Conservation (phyloP, 148 eudicot species). For the Mesembryanthemum crystallinum region DNA sequence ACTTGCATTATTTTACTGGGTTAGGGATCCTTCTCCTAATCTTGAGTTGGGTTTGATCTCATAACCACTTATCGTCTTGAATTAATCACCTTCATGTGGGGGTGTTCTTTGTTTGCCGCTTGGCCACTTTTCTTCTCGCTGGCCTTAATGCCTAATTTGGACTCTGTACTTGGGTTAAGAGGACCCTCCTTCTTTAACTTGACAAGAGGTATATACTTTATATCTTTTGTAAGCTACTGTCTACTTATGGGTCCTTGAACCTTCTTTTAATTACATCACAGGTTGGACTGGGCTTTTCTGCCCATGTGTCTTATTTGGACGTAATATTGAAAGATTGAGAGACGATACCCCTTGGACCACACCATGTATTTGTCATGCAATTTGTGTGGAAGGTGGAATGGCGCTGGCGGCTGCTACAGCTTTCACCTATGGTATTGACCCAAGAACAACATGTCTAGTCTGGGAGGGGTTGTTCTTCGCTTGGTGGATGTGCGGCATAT, state of each 20-base stretch:
- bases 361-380: constrained; percentile 80
- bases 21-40: too few relatives aligned
- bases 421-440: constrained; percentile 73
- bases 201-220: neutral
- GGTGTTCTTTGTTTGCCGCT: neutral
- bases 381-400: constrained; percentile 85
- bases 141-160: too few relatives aligned
- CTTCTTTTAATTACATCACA: constrained; percentile 23
- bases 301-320: constrained; percentile 92
- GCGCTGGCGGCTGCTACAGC: constrained; percentile 78
- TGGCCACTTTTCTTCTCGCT: neutral
- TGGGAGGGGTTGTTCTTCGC: constrained; percentile 71
- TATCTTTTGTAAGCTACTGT: neutral
- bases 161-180: neutral
- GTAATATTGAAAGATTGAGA: constrained; percentile 68
- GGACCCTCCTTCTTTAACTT: neutral
- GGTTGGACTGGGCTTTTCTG: constrained; percentile 89
- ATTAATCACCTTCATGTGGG: too few relatives aligned
- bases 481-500: constrained; percentile 97
- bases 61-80: too few relatives aligned
- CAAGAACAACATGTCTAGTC: constrained; percentile 64
- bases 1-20: too few relatives aligned
- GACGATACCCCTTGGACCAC: constrained; percentile 75
- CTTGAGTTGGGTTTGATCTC: too few relatives aligned
- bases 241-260: neutral